Conservation (phyloP, 176 grass and related monocot genomes). For the Ananas comosus region DNA sequence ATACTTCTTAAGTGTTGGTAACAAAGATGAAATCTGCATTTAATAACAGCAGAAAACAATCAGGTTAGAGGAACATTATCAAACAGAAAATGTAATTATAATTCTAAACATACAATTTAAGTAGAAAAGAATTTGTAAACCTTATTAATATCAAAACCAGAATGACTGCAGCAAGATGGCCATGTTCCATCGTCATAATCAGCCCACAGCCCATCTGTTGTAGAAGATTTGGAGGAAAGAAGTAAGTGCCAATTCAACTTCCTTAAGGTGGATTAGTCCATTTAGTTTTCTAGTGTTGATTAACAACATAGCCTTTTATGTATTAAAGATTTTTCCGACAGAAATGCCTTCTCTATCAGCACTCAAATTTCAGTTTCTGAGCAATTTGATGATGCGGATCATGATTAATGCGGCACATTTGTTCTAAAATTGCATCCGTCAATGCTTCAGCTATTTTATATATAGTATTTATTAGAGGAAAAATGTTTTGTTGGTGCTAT, state of each 20-base stretch:
- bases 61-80: not conserved
- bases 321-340: not conserved
- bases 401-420: not conserved
- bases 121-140: slow-evolving; percentile 8
- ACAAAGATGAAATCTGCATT: slow-evolving; percentile 52
- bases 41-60: slow-evolving; percentile 13
- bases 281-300: not conserved
- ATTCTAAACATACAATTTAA: not conserved
- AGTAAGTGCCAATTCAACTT: not conserved
- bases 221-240: slow-evolving; percentile 9
- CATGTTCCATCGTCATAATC: slow-evolving; percentile 65
- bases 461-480: too few species aligned
- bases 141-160: slow-evolving; percentile 66
- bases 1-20: slow-evolving; percentile 58
- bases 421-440: too few species aligned
- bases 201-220: slow-evolving; percentile 76
- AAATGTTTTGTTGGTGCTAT: too few species aligned
- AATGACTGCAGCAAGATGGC: slow-evolving; percentile 70
- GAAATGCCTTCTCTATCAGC: not conserved
- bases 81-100: not conserved
- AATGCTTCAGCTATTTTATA: too few species aligned
- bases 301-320: not conserved
- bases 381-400: not conserved
- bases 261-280: not conserved
- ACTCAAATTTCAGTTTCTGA: not conserved